phyloP scores from a whole-genome alignment of 129 eudicot genomes.

The Artemisia argyi region DNA sequence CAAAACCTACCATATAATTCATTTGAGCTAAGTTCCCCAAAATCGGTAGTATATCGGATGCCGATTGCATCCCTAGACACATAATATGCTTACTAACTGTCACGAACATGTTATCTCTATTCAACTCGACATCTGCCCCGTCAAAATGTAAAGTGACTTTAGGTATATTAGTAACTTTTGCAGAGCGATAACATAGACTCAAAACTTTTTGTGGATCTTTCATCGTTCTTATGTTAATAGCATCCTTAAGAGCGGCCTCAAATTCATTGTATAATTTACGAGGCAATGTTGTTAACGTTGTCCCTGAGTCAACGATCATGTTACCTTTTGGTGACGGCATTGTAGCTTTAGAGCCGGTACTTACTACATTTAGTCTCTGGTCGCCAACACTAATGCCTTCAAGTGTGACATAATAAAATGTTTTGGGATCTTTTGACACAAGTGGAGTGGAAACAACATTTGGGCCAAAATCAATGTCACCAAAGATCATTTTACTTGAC shows the following conservation, averaged over 20 bases:
- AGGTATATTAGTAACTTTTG: slow-evolving; percentile 10
- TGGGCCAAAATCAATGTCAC: slow-evolving; percentile 24
- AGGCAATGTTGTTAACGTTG: slow-evolving; percentile 44
- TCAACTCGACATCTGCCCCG: slow-evolving; percentile 47
- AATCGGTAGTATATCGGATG: neutral
- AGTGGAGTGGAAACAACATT: slow-evolving; percentile 35
- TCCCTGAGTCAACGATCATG: slow-evolving; percentile 64
- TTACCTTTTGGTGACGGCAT: slow-evolving; percentile 31
- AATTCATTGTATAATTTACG: neutral
- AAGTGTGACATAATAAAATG: slow-evolving; percentile 28
- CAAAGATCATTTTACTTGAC: slow-evolving; percentile 46
- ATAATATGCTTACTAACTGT: slow-evolving; percentile 22
- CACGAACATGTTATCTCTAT: slow-evolving; percentile 26
- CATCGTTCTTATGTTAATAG: slow-evolving; percentile 26
- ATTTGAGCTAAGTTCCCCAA: slow-evolving; percentile 53
- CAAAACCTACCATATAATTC: slow-evolving; percentile 47
- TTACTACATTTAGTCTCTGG: slow-evolving; percentile 4
- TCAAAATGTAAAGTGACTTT: slow-evolving; percentile 35
- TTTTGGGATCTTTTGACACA: slow-evolving; percentile 6
- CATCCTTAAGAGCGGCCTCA: slow-evolving; percentile 15
- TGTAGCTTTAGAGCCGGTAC: neutral
- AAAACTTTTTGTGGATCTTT: slow-evolving; percentile 24
- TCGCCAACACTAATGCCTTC: slow-evolving; percentile 24
- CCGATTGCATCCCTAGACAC: slow-evolving; percentile 36
- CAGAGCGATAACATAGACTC: slow-evolving; percentile 30